These are phyloP conservation scores for Quercus engelmannii DNA, from an alignment of 306 rosid genomes.

Conservation along the genomic window DNA sequence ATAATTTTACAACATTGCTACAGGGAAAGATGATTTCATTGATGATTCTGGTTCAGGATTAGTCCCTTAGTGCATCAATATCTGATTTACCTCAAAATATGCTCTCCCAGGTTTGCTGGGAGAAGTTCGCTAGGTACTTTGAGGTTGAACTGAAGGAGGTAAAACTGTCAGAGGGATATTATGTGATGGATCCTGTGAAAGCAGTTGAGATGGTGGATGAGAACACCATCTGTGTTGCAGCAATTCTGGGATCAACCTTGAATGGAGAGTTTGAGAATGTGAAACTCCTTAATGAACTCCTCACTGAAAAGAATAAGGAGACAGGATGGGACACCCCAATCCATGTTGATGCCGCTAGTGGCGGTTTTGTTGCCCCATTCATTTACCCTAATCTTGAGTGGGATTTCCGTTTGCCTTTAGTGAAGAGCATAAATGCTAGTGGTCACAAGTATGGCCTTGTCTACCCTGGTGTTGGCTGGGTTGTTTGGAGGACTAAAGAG, in stretches of 20 bases:
- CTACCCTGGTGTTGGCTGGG: slow-evolving; percentile 58
- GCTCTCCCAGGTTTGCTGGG: slow-evolving; percentile 81
- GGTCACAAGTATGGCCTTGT: slow-evolving; percentile 63
- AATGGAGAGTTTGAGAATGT: slow-evolving; percentile 93
- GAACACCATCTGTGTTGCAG: slow-evolving; percentile 94
- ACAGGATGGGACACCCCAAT: slow-evolving; percentile 69
- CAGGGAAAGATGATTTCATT: background rate
- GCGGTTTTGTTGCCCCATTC: slow-evolving; percentile 56
- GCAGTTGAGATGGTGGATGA: slow-evolving; percentile 92
- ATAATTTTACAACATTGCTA: no score
- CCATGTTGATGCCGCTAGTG: slow-evolving; percentile 59
- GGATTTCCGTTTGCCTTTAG: slow-evolving; percentile 52
- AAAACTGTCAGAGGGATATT: slow-evolving; percentile 68
- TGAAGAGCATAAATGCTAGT: slow-evolving; percentile 55
- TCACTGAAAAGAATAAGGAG: slow-evolving; percentile 55
- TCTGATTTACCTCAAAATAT: slow-evolving; percentile 1
- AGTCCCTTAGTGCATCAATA: slow-evolving; percentile 1
- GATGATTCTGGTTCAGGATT: background rate
- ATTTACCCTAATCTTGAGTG: slow-evolving; percentile 44
- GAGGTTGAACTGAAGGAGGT: slow-evolving; percentile 98
- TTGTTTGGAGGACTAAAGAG: slow-evolving; percentile 48
- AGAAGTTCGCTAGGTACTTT: slow-evolving; percentile 89
- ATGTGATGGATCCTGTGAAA: slow-evolving; percentile 86
- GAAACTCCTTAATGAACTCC: slow-evolving; percentile 72
- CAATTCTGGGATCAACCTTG: slow-evolving; percentile 85